Percentiles rank a stretch among this genome's conserved stretches.
These are phyloP conservation scores for Bruguiera parviflora DNA, from an alignment of 345 rosid species.

Conservation along the genomic window DNA sequence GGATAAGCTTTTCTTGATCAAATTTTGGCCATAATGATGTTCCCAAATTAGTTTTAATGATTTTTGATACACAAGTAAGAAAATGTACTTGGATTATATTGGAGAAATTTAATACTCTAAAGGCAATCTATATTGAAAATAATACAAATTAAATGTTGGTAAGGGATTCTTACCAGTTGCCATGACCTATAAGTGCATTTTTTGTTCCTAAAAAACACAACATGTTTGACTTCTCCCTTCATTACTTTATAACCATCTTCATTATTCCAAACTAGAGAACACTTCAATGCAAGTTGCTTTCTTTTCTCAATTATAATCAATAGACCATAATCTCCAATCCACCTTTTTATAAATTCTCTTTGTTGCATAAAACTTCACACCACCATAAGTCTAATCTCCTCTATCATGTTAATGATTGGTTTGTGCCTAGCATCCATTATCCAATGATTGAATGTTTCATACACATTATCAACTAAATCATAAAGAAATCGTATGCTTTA, in stretches of 20 bases:
- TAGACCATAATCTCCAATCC: background rate
- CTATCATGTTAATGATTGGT: background rate
- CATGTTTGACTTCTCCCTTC: background rate
- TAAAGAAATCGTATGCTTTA: background rate
- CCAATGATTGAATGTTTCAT: background rate
- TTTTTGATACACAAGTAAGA: background rate
- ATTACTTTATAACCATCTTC: background rate
- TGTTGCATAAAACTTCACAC: background rate
- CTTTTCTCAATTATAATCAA: background rate
- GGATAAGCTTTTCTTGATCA: background rate
- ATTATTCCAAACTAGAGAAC: background rate
- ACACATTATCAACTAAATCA: background rate
- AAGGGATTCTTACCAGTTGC: background rate
- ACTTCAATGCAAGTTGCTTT: background rate
- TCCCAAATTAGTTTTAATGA: background rate
- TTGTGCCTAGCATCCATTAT: background rate
- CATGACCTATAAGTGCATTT: background rate
- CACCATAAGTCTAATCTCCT: background rate
- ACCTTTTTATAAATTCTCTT: background rate
- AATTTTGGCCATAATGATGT: background rate
- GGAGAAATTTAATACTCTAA: background rate
- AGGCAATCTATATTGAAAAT: background rate
- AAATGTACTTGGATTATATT: background rate
- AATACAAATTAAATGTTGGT: background rate
- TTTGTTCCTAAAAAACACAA: background rate